Conservation (phyloP, 129 eudicot species). For the Erigeron canadensis region DNA sequence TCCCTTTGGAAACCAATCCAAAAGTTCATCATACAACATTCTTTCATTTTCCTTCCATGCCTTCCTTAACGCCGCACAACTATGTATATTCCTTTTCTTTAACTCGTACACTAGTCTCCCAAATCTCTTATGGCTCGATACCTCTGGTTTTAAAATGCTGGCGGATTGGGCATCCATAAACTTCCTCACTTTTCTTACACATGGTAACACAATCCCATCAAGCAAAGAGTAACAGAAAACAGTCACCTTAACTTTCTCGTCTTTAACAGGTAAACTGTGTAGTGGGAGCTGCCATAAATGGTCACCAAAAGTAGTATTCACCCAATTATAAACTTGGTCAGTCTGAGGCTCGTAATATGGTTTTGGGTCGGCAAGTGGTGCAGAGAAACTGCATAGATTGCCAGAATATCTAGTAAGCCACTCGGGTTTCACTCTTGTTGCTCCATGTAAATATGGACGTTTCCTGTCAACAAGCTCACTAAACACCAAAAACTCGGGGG, state of each 20-base stretch:
- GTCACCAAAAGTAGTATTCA: slow-evolving; percentile 59
- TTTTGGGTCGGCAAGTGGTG: slow-evolving; percentile 69
- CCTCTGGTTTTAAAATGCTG: slow-evolving; percentile 58
- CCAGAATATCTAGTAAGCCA: slow-evolving; percentile 79
- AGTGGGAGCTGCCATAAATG: slow-evolving; percentile 77
- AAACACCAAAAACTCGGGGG: slow-evolving; percentile 81
- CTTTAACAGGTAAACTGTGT: slow-evolving; percentile 55
- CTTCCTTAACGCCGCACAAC: slow-evolving; percentile 50
- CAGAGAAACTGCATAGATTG: slow-evolving; percentile 59
- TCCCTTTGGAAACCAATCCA: slow-evolving; percentile 66
- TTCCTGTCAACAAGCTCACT: slow-evolving; percentile 62
- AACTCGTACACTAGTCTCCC: slow-evolving; percentile 69
- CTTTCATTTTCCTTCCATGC: slow-evolving; percentile 65
- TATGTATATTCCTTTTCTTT: slow-evolving; percentile 46
- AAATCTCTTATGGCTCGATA: slow-evolving; percentile 63
- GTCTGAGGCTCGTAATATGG: slow-evolving; percentile 65
- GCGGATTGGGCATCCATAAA: slow-evolving; percentile 60
- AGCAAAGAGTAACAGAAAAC: slow-evolving; percentile 82
- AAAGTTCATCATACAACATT: slow-evolving; percentile 50
- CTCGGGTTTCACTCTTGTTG: slow-evolving; percentile 66
- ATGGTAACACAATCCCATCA: slow-evolving; percentile 72
- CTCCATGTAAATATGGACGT: slow-evolving; percentile 84
- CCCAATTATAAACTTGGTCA: slow-evolving; percentile 63
- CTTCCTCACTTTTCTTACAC: slow-evolving; percentile 46
- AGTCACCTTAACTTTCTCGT: slow-evolving; percentile 45